Base-by-base conservation (phyloP, 2,329 filamentous ascomycete species). In the Phaeosphaeria sp. region DNA sequence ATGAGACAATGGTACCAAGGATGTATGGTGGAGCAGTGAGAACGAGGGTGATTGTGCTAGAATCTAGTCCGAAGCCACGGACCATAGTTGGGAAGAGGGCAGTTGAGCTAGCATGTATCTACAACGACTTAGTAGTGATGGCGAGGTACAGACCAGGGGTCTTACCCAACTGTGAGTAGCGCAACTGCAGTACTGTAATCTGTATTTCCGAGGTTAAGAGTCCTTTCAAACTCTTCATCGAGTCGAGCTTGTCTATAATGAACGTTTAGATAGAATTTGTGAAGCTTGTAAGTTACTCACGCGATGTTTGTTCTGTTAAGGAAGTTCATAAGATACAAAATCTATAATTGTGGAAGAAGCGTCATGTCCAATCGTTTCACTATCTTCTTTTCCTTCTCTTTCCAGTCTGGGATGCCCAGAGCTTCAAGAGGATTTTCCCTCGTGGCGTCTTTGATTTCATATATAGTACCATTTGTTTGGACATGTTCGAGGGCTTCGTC, bases 151-250 rank as follows among this genome's bases (percentile, higher is more conserved):
- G 2, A 48, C 11, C 7, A 11, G 3, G 13, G 27, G 11, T 33
- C 25, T 5, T 48, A 63, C 54, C 57, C 52, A 39, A 60, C 50
- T 17, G 57, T 63, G 15, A 60, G 55, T 2, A 63, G 39, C 25
- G 60, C 57, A 2, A 60, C 57, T 2, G 60, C 60, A 9, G 60
- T 63, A 24, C 55, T 58, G 50, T 63, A 60, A 27, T 63, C 60
- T 20, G 60, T 60, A 25, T 63, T 63, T 20, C 60, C 57, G 13
- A 60, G 27, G 6, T 63, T 30, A 13, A 63, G 50, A 11, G 60
- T 60, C 20, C 51, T 47, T 30, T 65, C 60, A 36, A 65, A 65
- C 42, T 51, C 62, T 17, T 60, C 40, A 18, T 57, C 53, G 11
- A 65, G 46, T 20, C 61, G 57, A 13, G 62, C 62, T 57, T 65